These are phyloP conservation scores for Dictyostelium intermedium DNA, from an alignment of 78 protist species.

Conservation along the genomic window DNA sequence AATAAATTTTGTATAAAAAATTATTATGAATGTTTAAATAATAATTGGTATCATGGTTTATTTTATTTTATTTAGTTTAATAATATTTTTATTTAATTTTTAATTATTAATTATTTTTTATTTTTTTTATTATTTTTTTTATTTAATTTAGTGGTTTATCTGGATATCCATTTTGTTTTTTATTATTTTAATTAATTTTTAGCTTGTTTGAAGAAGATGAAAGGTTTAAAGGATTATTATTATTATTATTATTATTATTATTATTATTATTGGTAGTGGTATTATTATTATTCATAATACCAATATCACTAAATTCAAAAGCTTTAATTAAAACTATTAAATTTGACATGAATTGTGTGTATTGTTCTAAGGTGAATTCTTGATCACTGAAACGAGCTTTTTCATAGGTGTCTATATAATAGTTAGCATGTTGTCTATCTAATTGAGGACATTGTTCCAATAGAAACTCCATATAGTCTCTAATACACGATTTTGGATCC, in stretches of 20 bases:
- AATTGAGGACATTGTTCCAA: constrained; percentile 31
- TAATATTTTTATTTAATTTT: no score
- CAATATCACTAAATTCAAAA: neutral
- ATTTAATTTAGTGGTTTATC: no score
- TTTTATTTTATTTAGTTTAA: no score
- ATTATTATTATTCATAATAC: neutral
- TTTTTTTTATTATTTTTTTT: no score
- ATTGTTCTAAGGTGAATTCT: constrained; percentile 72
- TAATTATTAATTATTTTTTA: no score
- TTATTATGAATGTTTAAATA: no score
- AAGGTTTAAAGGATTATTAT: neutral
- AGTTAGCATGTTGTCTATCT: constrained; percentile 8
- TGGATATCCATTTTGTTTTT: neutral
- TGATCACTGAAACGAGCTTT: constrained; percentile 73
- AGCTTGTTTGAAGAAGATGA: neutral
- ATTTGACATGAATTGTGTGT: constrained; percentile 40
- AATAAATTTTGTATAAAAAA: no score
- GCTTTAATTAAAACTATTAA: neutral
- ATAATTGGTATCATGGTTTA: no score
- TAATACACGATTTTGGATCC: constrained; percentile 35
- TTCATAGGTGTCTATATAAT: constrained; percentile 73
- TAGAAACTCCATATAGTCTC: constrained; percentile 55
- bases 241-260: neutral
- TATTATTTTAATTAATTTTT: neutral
- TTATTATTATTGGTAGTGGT: neutral